Evolutionary conservation across 2,329 filamentous ascomycete species (phyloP), one percentile per base, ranked within the genome.

Genomic region (Arthroderma sp.): DNA sequence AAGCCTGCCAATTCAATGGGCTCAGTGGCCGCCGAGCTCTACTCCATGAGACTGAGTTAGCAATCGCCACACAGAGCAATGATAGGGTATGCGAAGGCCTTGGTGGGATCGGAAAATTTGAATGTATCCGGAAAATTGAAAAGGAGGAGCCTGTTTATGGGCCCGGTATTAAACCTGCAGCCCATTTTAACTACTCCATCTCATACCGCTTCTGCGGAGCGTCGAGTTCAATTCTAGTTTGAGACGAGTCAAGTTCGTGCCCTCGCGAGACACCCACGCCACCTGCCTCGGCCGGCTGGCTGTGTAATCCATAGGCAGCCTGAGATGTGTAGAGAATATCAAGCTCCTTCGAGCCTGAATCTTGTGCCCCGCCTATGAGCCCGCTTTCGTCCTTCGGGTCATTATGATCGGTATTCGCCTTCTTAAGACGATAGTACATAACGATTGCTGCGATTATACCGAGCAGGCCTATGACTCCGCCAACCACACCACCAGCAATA

Each of bases 401-500:
- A 9, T 2, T 38, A 8, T 15, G 2, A 27, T n/a, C 36, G 8
- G 8, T 38, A 22, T 22, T 10, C 36, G 8, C 22, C 36, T 38
- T 38, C 3, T 22, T 38, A 8, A 38, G 15, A 27, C 33, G 40
- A 38, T 44, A 33, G 29, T 27, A 40, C 28, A 45, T 29, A 4
- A 39, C 31, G 31, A 43, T 27, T 7, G 40, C 30, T 5, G 34
- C 44, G 32, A 43, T 6, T 9, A 46, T 43, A n/a, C 32, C 15
- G 8, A 33, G 29, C 10, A 38, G n/a, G 5, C 44, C 44, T 27
- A 28, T 40, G n/a, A 46, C 39, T n/a, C 44, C 53, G 7, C 53
- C 53, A 6, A 54, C 51, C 5, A 53, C 53, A 29, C 52, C 52
- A 6, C 53, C 53, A 5, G 50, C 51, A 28, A 55, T 55, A 28